These are phyloP conservation scores for Vicia villosa DNA, from an alignment of 306 rosid species.

Conservation along the genomic window DNA sequence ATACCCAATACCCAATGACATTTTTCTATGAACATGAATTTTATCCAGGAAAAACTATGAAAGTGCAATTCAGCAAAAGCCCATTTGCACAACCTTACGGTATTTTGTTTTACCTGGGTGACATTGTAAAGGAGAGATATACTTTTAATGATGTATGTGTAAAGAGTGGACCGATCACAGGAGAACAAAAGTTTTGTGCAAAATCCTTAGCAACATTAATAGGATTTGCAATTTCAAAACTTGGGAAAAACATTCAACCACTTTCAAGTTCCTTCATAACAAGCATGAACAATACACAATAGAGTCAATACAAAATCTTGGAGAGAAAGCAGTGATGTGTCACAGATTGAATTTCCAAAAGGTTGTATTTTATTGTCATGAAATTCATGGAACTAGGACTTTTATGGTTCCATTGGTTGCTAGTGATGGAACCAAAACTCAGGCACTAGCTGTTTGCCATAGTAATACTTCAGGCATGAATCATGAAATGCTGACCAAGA, in stretches of 20 bases:
- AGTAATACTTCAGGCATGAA: neutral
- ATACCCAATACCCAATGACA: neutral
- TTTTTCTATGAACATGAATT: conserved; percentile 25
- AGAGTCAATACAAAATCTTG: conserved; percentile 41
- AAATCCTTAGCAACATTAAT: conserved; percentile 45
- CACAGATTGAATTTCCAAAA: conserved; percentile 37
- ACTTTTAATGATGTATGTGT: conserved; percentile 18
- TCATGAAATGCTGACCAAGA: neutral
- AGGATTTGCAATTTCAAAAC: conserved; percentile 39
- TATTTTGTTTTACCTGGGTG: neutral
- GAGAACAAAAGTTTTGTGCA: conserved; percentile 24
- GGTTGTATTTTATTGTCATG: conserved; percentile 62
- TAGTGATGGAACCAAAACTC: conserved; percentile 50
- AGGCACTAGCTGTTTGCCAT: conserved; percentile 62
- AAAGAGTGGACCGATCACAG: neutral
- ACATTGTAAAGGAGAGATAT: conserved; percentile 1
- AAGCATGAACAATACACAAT: conserved; percentile 37
- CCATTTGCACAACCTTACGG: conserved; percentile 24
- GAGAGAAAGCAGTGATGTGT: conserved; percentile 41
- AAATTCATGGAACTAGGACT: conserved; percentile 25
- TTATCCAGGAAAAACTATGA: conserved; percentile 22
- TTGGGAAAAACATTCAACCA: conserved; percentile 45
- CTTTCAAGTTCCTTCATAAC: conserved; percentile 51
- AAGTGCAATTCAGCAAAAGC: neutral
- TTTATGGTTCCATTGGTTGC: conserved; percentile 46